Conservation (phyloP, 2,329 filamentous ascomycete genomes). For the Xylaria sp. region DNA sequence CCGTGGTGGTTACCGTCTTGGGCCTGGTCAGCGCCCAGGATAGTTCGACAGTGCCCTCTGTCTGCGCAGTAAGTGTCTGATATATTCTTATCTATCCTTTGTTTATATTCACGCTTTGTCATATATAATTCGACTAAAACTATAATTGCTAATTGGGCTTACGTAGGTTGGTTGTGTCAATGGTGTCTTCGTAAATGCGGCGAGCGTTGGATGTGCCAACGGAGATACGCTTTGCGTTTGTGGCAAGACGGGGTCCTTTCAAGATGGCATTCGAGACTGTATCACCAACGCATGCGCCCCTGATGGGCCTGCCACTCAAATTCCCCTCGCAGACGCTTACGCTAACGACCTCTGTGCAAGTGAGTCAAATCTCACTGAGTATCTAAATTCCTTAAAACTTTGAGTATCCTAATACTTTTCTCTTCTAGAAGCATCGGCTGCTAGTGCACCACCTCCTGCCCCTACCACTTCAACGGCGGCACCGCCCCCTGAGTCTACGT, state of each 20-base stretch:
- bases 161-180: slow-evolving; percentile 45
- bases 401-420: slow-evolving; percentile 6
- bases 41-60: slow-evolving; percentile 25
- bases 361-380: slow-evolving; percentile 37
- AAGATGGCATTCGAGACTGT: slow-evolving; percentile 55
- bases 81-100: neutral
- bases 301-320: slow-evolving; percentile 44
- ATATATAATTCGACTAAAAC: neutral
- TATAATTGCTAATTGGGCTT: slow-evolving; percentile 31
- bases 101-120: neutral
- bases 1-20: slow-evolving; percentile 31
- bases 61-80: slow-evolving; percentile 43
- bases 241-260: slow-evolving; percentile 45
- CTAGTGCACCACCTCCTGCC: slow-evolving; percentile 3
- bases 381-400: neutral
- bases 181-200: slow-evolving; percentile 42
- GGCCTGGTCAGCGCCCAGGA: slow-evolving; percentile 42
- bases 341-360: slow-evolving; percentile 47
- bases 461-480: slow-evolving; percentile 18
- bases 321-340: slow-evolving; percentile 45
- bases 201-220: slow-evolving; percentile 42
- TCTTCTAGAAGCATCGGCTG: slow-evolving; percentile 37
- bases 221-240: slow-evolving; percentile 55
- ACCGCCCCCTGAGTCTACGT: slow-evolving; percentile 19
- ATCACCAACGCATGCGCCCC: slow-evolving; percentile 47